phyloP scores from a whole-genome alignment of 495 filamentous ascomycete species.

The Oleoguttula mirabilis region DNA sequence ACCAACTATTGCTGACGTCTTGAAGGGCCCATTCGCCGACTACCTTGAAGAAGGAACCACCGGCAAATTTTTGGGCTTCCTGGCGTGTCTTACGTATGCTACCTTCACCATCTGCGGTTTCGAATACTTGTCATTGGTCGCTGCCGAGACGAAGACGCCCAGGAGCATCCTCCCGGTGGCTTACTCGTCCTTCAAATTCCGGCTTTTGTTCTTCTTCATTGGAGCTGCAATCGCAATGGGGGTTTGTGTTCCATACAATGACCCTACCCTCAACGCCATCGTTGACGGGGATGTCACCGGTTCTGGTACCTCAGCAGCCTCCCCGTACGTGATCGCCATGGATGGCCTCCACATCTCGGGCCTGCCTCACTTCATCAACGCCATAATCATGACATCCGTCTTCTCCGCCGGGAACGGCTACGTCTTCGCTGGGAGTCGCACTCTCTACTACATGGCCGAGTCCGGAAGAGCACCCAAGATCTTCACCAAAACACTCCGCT shows the following conservation, averaged over 20 bases:
- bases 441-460: not conserved
- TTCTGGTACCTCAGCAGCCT: not conserved
- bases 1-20: too few relatives aligned
- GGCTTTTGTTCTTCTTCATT: not conserved
- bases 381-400: constrained; percentile 60
- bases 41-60: not conserved
- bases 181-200: not conserved
- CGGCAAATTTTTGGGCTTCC: not conserved
- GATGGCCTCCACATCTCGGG: constrained; percentile 51
- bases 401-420: constrained; percentile 78
- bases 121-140: not conserved
- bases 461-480: not conserved
- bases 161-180: not conserved
- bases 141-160: not conserved
- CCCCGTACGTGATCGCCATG: constrained; percentile 74
- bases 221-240: not conserved
- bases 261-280: not conserved
- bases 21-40: not conserved
- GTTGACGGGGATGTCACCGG: not conserved
- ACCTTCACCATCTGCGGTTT: not conserved
- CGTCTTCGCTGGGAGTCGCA: constrained; percentile 56
- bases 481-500: not conserved
- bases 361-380: constrained; percentile 68
- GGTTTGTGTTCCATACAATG: not conserved
- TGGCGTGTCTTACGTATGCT: not conserved